Base-by-base conservation (phyloP, 1,284 basidiomycete species). In the Stereum hirsutum region DNA sequence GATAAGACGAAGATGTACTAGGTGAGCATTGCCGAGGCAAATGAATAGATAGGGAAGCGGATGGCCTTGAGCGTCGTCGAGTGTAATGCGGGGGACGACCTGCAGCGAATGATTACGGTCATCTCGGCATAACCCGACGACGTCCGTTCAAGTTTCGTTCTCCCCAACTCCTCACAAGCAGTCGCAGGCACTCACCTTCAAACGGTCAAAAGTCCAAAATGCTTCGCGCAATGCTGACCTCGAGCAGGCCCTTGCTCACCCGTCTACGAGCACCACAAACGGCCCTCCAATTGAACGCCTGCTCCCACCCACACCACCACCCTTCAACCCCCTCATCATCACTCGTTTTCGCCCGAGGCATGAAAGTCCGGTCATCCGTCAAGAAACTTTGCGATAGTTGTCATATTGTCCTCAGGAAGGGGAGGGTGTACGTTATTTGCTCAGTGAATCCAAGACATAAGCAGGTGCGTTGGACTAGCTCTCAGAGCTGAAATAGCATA, bases 371-470 rank as follows among this genome's bases (percentile, higher is more conserved):
- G 48, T 87, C 88, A 25, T 91, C 90, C 6, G 89, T 98, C 53
- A 97, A 96, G 69, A 70, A 78, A 46, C 86, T 93, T 75, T 95
- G 91, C 62, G 89, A 92, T 50, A 89, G 89, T 11, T 95, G 91
- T 64, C 81, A 74, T 50, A 68, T 94, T 37, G 92, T 94, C 20
- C 75, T 74, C 60, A 68, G 95, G 55, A 95, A 98, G 61, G 93
- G 93, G 39, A 78, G 89, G 54, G 76, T 98, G 35, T 97, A 95
- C 65, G 83, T 98, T 35, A 80, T 97, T 35, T 99, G 95, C 65
- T 81, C 81, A 17, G 91, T 89, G 60, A 91, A 98, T 58, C 89
- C 94, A 4, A 97, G 96, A 65, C 95, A 98, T 64, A 98, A 98
- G 65, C 95, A 98, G 83, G 95, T 94, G 52, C 48, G 80, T 66